phyloP scores from a whole-genome alignment of 2,329 filamentous ascomycete genomes.

The Venturia pyrina region DNA sequence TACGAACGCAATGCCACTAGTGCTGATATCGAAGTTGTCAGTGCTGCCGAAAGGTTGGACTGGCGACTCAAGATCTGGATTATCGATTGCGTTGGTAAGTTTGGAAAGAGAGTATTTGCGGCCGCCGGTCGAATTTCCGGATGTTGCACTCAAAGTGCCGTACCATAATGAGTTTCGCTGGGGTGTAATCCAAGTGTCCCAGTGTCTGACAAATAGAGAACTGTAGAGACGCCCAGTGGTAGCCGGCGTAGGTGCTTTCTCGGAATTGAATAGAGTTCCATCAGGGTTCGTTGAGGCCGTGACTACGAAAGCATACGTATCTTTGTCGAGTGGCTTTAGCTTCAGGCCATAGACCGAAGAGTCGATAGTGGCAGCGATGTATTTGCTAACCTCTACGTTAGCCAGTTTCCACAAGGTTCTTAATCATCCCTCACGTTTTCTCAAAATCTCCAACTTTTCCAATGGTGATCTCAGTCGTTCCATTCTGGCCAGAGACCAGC shows the following conservation, averaged over 20 bases:
- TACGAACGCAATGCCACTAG: slow-evolving; percentile 58
- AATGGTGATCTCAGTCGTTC: slow-evolving; percentile 28
- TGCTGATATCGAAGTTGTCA: slow-evolving; percentile 68
- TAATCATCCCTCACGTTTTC: slow-evolving; percentile 20
- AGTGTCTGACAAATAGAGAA: slow-evolving; percentile 69
- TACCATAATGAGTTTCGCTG: slow-evolving; percentile 67
- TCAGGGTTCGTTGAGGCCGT: slow-evolving; percentile 55
- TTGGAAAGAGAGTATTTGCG: slow-evolving; percentile 30
- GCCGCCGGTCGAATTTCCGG: slow-evolving; percentile 16
- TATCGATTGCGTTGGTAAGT: slow-evolving; percentile 55
- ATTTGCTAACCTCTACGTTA: slow-evolving; percentile 20
- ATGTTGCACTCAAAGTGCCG: slow-evolving; percentile 41
- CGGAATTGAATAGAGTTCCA: slow-evolving; percentile 59
- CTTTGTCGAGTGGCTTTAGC: slow-evolving; percentile 26
- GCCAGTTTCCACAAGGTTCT: neutral
- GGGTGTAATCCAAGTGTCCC: slow-evolving; percentile 65
- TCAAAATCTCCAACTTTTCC: slow-evolving; percentile 24
- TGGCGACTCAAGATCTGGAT: slow-evolving; percentile 51
- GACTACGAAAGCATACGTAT: slow-evolving; percentile 35
- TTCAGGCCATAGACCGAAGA: slow-evolving; percentile 41
- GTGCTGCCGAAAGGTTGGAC: slow-evolving; percentile 69
- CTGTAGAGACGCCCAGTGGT: slow-evolving; percentile 64
- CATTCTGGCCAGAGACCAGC: slow-evolving; percentile 34
- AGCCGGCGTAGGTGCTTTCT: slow-evolving; percentile 39
- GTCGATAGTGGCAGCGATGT: slow-evolving; percentile 33